Conservation (phyloP, 2,329 filamentous ascomycete species). For the Penicillium sp. region DNA sequence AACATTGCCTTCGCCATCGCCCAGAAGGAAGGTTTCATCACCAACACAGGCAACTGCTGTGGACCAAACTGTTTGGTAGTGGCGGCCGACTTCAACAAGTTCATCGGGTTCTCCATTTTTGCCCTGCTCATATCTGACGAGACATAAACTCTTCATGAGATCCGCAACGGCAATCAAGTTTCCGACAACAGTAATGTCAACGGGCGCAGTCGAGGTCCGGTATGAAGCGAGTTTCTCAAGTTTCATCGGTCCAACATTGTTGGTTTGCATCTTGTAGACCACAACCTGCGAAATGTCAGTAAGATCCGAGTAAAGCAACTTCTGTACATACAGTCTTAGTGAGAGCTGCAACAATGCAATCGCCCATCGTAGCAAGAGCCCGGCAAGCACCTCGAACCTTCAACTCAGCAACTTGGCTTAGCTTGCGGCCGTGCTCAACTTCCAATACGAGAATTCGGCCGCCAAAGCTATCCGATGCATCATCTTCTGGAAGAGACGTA, state of each 20-base stretch:
- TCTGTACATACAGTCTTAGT: constrained; percentile 71
- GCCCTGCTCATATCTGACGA: constrained; percentile 70
- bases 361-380: constrained; percentile 71
- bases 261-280: constrained; percentile 54
- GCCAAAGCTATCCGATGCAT: constrained; percentile 51
- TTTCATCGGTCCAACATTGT: constrained; percentile 41
- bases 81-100: constrained; percentile 73
- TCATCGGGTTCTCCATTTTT: constrained; percentile 59
- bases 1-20: constrained; percentile 86
- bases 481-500: constrained; percentile 73
- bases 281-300: constrained; percentile 51
- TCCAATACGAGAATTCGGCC: constrained; percentile 86
- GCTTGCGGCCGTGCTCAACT: constrained; percentile 67
- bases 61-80: constrained; percentile 79
- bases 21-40: constrained; percentile 74
- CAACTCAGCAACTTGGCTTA: constrained; percentile 71
- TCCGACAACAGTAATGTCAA: constrained; percentile 74
- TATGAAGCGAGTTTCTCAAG: constrained; percentile 74
- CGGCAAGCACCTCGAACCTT: constrained; percentile 78
- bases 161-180: constrained; percentile 82
- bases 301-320: neutral
- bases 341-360: constrained; percentile 81
- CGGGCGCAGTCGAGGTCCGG: constrained; percentile 78
- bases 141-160: constrained; percentile 86
- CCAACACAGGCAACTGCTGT: constrained; percentile 75